Evolutionary conservation across 805 yeast genomes (phyloP).

Genomic region (Metschnikowia santaceciliae): DNA sequence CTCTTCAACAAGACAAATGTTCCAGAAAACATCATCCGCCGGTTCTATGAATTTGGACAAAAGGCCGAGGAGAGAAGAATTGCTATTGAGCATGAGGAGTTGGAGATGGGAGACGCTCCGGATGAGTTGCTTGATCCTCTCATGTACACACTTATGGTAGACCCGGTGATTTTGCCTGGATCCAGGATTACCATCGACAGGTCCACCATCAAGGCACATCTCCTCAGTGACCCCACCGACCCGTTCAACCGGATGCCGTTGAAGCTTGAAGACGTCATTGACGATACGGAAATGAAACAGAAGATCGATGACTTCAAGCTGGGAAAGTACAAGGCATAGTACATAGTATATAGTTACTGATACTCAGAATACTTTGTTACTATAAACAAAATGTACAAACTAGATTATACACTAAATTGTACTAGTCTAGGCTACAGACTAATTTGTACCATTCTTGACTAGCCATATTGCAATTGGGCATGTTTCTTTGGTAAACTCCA

Average conservation of each 20-base stretch:
- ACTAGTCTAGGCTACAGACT: too few species aligned
- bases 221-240: slow-evolving; percentile 91
- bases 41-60: slow-evolving; percentile 53
- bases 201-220: slow-evolving; percentile 87
- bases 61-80: slow-evolving; percentile 59
- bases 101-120: slow-evolving; percentile 89
- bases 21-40: slow-evolving; percentile 46
- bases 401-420: too few species aligned
- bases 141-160: slow-evolving; percentile 93
- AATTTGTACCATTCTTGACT: too few species aligned
- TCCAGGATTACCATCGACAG: slow-evolving; percentile 84
- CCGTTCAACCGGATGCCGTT: slow-evolving; percentile 95
- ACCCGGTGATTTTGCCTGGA: slow-evolving; percentile 91
- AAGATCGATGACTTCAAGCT: slow-evolving; percentile 56
- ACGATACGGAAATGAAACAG: slow-evolving; percentile 63
- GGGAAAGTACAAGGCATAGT: slow-evolving; percentile 23
- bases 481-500: too few species aligned
- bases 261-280: slow-evolving; percentile 81
- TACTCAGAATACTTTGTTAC: too few species aligned
- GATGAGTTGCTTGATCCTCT: slow-evolving; percentile 96
- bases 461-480: too few species aligned
- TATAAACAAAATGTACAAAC: too few species aligned
- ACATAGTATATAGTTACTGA: too few species aligned
- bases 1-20: slow-evolving; percentile 51
- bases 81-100: slow-evolving; percentile 75